Conservation (phyloP, 371 early-diverging fungal genomes). For the Haplosporangium sp. region DNA sequence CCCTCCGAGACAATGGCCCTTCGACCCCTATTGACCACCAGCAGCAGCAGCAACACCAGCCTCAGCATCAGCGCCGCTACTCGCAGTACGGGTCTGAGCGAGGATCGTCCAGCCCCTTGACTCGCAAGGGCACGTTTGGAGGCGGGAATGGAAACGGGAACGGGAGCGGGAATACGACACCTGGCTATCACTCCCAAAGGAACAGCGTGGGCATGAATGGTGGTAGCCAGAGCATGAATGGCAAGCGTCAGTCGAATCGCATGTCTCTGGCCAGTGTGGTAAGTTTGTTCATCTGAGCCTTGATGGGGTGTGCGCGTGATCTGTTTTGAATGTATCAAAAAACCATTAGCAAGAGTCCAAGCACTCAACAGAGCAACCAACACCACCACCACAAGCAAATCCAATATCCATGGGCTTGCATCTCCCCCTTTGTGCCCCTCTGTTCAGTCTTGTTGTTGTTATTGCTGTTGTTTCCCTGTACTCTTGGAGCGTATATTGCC, state of each 20-base stretch:
- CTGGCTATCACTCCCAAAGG: slow-evolving; percentile 28
- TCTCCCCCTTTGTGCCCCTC: too few relatives aligned
- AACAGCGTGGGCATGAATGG: slow-evolving; percentile 38
- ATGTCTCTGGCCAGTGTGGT: slow-evolving; percentile 47
- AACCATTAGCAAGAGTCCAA: too few relatives aligned
- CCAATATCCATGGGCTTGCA: too few relatives aligned
- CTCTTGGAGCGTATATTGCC: too few relatives aligned
- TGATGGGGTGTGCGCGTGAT: background rate
- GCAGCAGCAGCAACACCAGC: slow-evolving; percentile 51
- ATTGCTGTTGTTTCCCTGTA: too few relatives aligned
- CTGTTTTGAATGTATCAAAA: background rate
- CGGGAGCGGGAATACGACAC: slow-evolving; percentile 9
- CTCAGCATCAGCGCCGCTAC: slow-evolving; percentile 55
- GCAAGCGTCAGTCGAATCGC: slow-evolving; percentile 44
- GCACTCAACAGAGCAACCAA: too few relatives aligned
- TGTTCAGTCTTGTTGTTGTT: too few relatives aligned
- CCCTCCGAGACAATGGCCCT: slow-evolving; percentile 56
- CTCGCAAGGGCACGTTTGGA: slow-evolving; percentile 39
- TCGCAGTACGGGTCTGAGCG: slow-evolving; percentile 51
- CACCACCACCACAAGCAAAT: too few relatives aligned
- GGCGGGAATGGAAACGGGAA: slow-evolving; percentile 4
- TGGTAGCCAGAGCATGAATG: slow-evolving; percentile 30
- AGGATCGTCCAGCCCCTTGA: slow-evolving; percentile 36
- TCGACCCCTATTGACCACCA: slow-evolving; percentile 44
- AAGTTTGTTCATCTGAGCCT: slow-evolving; percentile 7